These are phyloP conservation scores for Maudiozyma pseudohumilis DNA, from an alignment of 805 yeast genomes.

Conservation along the genomic window DNA sequence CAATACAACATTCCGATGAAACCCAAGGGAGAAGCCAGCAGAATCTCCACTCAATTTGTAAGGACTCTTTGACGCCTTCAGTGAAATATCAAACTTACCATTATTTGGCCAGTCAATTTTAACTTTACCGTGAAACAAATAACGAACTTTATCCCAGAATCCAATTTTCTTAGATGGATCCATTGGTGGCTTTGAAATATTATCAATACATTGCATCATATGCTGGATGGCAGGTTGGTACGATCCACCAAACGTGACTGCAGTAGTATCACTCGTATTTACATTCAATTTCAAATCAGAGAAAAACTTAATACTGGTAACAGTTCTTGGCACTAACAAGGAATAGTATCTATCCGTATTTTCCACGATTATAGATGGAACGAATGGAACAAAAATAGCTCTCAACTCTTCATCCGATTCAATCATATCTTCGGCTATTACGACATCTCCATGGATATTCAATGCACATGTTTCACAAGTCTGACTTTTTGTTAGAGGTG, in stretches of 20 bases:
- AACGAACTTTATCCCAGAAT: slow-evolving; percentile 83
- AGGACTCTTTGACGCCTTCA: slow-evolving; percentile 75
- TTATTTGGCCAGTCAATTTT: slow-evolving; percentile 41
- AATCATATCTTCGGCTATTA: slow-evolving; percentile 57
- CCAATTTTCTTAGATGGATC: slow-evolving; percentile 83
- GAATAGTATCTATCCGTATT: slow-evolving; percentile 39
- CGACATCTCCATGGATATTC: slow-evolving; percentile 50
- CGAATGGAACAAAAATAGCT: slow-evolving; percentile 51
- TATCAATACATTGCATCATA: slow-evolving; percentile 64
- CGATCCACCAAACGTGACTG: slow-evolving; percentile 77
- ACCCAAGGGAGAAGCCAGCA: slow-evolving; percentile 70
- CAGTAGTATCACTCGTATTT: slow-evolving; percentile 46
- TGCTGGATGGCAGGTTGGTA: slow-evolving; percentile 80
- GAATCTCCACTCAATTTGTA: slow-evolving; percentile 55
- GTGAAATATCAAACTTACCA: slow-evolving; percentile 44
- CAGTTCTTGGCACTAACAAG: slow-evolving; percentile 60
- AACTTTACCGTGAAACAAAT: slow-evolving; percentile 64
- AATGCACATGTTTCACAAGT: slow-evolving; percentile 22
- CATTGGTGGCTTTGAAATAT: slow-evolving; percentile 79
- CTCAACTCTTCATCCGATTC: slow-evolving; percentile 45
- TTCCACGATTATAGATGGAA: slow-evolving; percentile 34
- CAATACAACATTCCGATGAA: slow-evolving; percentile 53
- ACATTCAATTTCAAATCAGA: slow-evolving; percentile 50
- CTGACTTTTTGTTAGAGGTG: slow-evolving; percentile 35
- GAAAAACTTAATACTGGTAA: slow-evolving; percentile 64